A percentile compares a stretch with the other conserved stretches of the same genome.
These are phyloP conservation scores for Henckelia pumila DNA, from an alignment of 257 asterid species.

Conservation along the genomic window DNA sequence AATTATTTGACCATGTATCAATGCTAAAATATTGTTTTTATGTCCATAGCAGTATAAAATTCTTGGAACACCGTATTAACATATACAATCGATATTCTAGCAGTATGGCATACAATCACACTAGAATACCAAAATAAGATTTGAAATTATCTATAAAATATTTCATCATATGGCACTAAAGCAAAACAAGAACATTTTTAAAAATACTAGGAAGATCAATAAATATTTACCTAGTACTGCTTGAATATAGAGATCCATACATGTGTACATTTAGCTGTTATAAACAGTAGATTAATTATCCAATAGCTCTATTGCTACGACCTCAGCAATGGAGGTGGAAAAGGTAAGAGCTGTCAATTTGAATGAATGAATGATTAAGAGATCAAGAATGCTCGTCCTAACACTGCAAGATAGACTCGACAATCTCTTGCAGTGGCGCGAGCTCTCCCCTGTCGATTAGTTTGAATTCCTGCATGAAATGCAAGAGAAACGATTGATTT, in stretches of 20 bases:
- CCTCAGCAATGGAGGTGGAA: neutral
- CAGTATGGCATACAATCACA: no score
- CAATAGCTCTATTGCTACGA: neutral
- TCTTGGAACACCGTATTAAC: no score
- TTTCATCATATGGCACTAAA: no score
- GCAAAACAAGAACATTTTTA: no score
- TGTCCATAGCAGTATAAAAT: neutral
- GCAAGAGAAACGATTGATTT: neutral
- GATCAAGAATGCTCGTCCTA: constrained; percentile 19
- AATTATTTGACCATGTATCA: no score
- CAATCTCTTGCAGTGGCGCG: constrained; percentile 42
- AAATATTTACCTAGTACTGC: neutral
- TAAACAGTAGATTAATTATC: neutral
- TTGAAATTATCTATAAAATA: no score
- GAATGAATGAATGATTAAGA: neutral
- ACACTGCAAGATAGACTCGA: constrained; percentile 32
- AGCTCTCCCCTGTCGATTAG: constrained; percentile 45
- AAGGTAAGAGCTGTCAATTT: neutral
- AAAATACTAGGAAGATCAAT: neutral
- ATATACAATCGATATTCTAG: no score
- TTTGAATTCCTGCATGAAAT: constrained; percentile 44
- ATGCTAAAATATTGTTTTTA: no score
- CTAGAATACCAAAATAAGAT: no score
- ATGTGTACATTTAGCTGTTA: neutral
- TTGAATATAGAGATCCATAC: neutral